These are phyloP conservation scores for Leishmania gerbilli DNA, from an alignment of 208 protist genomes.

Conservation along the genomic window DNA sequence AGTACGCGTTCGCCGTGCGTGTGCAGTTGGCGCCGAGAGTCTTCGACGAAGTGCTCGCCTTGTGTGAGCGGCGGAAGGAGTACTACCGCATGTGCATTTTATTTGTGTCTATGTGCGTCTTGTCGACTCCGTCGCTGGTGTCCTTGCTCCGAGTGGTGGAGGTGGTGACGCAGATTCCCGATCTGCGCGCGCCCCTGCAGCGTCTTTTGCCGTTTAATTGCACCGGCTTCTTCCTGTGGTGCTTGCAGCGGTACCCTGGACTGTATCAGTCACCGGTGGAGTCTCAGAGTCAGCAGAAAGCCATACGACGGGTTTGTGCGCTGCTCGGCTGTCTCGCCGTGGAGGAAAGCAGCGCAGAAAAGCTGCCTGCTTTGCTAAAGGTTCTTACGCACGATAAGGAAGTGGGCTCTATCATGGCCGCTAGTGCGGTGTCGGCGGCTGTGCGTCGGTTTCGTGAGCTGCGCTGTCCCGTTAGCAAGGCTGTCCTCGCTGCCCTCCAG, in stretches of 20 bases:
- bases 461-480: not conserved
- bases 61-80: conserved; percentile 50
- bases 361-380: conserved; percentile 14
- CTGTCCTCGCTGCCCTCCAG: not conserved
- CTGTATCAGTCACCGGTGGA: conserved; percentile 18
- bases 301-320: conserved; percentile 8
- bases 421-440: conserved; percentile 10
- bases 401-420: not conserved
- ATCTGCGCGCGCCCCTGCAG: conserved; percentile 21
- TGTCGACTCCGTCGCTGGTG: conserved; percentile 58
- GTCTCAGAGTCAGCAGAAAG: conserved; percentile 4
- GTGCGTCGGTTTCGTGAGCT: conserved; percentile 24
- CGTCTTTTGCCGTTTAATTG: conserved; percentile 30
- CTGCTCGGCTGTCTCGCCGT: conserved; percentile 19
- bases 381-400: conserved; percentile 16
- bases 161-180: conserved; percentile 34
- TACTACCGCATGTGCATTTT: conserved; percentile 62
- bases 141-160: conserved; percentile 56
- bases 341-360: conserved; percentile 14
- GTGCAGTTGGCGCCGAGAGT: conserved; percentile 49
- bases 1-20: conserved; percentile 59
- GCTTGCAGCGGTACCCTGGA: conserved; percentile 36
- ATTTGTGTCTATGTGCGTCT: conserved; percentile 72
- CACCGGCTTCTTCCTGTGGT: conserved; percentile 53
- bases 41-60: conserved; percentile 60